Evolutionary conservation across 1,284 basidiomycete genomes (phyloP).

Genomic region (Chondrostereum purpureum): DNA sequence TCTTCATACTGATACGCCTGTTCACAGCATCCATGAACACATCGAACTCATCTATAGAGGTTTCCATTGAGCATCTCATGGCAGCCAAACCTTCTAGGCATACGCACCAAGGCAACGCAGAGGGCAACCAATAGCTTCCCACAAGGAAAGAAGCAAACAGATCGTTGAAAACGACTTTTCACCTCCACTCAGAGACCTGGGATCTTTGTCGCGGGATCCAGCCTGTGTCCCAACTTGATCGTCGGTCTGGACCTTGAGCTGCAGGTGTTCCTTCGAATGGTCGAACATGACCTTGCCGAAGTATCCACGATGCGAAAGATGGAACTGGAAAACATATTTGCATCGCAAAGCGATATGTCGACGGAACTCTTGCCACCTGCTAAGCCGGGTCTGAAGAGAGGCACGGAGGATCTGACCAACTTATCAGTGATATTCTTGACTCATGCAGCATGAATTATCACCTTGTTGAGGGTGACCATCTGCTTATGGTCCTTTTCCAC

Average conservation of each 20-base stretch:
- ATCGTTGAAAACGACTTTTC: conserved; percentile 98
- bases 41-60: conserved; percentile 72
- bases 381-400: conserved; percentile 60
- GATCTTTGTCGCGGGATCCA: conserved; percentile 61
- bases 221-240: conserved; percentile 62
- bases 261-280: conserved; percentile 62
- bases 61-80: conserved; percentile 6
- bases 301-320: conserved; percentile 82
- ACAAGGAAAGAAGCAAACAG: conserved; percentile 86
- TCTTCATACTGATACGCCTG: conserved; percentile 83
- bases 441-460: conserved; percentile 20
- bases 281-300: conserved; percentile 83
- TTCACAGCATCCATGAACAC: conserved; percentile 97
- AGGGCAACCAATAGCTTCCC: conserved; percentile 93
- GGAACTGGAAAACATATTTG: conserved; percentile 75
- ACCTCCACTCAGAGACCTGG: conserved; percentile 82
- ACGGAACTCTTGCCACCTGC: conserved; percentile 84
- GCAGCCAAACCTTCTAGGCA: conserved; percentile 13
- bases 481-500: conserved; percentile 57
- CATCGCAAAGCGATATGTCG: conserved; percentile 81
- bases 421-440: neutral
- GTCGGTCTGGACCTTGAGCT: conserved; percentile 76
- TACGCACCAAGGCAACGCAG: conserved; percentile 84
- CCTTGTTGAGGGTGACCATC: conserved; percentile 61
- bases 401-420: conserved; percentile 46